Evolutionary conservation across 305 asterid species (phyloP).

Genomic region (Fraxinus floribunda): DNA sequence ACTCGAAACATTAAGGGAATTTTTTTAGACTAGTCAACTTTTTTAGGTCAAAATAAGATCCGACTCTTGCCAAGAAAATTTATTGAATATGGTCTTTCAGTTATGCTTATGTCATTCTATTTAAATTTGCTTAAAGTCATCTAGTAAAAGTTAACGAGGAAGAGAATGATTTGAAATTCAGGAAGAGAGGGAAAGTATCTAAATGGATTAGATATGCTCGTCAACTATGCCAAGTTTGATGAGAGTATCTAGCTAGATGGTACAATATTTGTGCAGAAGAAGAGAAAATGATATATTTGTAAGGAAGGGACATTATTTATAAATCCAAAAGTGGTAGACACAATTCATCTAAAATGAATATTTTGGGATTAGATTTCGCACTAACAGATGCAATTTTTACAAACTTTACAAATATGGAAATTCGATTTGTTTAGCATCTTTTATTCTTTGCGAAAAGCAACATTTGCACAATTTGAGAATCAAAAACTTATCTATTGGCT

Average conservation of each 20-base stretch:
- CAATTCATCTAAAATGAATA: not conserved
- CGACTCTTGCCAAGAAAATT: not conserved
- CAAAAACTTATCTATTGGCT: too few relatives aligned
- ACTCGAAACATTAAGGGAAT: not conserved
- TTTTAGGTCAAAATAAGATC: not conserved
- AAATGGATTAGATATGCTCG: not conserved
- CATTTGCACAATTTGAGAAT: not conserved
- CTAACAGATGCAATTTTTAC: not conserved
- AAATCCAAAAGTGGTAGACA: not conserved
- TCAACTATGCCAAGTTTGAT: not conserved
- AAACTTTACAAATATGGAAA: not conserved
- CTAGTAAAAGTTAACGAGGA: not conserved
- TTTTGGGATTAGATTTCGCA: not conserved
- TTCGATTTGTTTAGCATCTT: not conserved
- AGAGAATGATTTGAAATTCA: not conserved
- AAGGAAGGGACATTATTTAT: not conserved
- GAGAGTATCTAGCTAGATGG: not conserved
- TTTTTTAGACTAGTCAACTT: not conserved
- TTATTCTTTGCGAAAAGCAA: not conserved
- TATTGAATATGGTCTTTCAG: not conserved
- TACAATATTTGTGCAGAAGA: not conserved
- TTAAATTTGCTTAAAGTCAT: too few relatives aligned
- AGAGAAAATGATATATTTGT: not conserved
- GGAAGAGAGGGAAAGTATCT: not conserved
- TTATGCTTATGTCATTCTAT: not conserved